Evolutionary conservation across 345 rosid species (phyloP), one percentile per base, ranked within the genome.

Genomic region (Acer yangbiense): DNA sequence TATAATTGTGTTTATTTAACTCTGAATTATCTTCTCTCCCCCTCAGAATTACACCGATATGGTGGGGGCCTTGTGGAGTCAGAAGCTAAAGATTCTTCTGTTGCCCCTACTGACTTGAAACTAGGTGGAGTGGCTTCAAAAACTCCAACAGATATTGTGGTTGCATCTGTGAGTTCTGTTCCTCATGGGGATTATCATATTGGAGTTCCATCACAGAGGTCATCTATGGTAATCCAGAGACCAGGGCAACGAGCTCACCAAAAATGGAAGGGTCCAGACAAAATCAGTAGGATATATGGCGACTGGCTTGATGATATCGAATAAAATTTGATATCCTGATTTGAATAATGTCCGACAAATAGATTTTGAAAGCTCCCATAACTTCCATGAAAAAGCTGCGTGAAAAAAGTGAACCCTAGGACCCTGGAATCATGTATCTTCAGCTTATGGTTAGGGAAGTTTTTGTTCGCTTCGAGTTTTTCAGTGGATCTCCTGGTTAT

Each of bases 191-290:
- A 95, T 48, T 77, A 87, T 78, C 94, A 89, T 80, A 78, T 82
- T 10, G 97, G 97, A 57, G 86, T 88, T 50, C 90, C 90, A n/a
- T 82, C 95, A 32, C 99, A 96, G 78, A 88, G 97, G 79, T 65
- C 97, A 0, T 76, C 94, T 60, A 81, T 87, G 27, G 83, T 89
- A 66, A 78, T 87, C 7, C 98, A 94, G 76, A 87, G 90, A 85
- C 86, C 98, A 7, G 97, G 97, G 63, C 97, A 92, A 70, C 91
- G 97, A 82, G 76, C 92, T 75, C 92, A 85, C 82, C 91, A 92
- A 76, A 96, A 94, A 79, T 96, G 99, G 99, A 96, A 94, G 79
- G 99, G 99, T 69, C 99, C 99, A 0, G 97, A 90, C 46, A 96
- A 89, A 87, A 94, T 92, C 80, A 96, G 97, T 86, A 82, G 97